Evolutionary conservation across 768 basidiomycete genomes (phyloP), one percentile per base, ranked within the genome.

Genomic region (Kwoniella sp.): DNA sequence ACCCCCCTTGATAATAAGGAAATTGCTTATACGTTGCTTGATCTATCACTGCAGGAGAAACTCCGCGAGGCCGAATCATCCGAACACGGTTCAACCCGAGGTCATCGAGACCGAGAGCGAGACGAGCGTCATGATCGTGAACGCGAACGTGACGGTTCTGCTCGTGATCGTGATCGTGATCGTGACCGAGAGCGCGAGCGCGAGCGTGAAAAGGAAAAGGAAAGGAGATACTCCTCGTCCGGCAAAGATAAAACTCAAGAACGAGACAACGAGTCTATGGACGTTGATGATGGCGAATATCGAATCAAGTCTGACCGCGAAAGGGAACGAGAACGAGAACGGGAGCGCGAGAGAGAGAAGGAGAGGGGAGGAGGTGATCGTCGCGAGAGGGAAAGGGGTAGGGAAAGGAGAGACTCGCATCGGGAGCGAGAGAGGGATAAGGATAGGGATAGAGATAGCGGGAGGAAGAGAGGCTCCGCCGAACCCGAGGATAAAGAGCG

Each of bases 41-140:
- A 45, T 59, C 29, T 69, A 22, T 12, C 9, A 5, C n/a, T 51
- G 45, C 70, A 91, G 88, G 92, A 93, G 79, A 89, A 91, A 54
- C 82, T 92, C 61, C 72, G 75, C 23, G 90, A 87, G 83, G 61
- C 76, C 58, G 61, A 73, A 69, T 55, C 75, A 53, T 67, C 63
- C 28, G 74, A 72, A 30, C 55, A 53, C 1, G 72, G 68, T 8
- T 68, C 68, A 23, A 58, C 57, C 12, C 31, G 68, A 37, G 30
- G 63, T 1, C 73, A 73, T 12, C 54, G 72, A 34, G 70, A 73
- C 28, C 38, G 68, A 52, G 58, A 67, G 66, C 38, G 47, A 23
- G 20, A 23, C 5, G 38, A 41, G 22, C n/a, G 37, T 23, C 30
- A 53, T 17, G 37, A 63, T 28, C 45, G 55, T 17, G 61, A 62